phyloP scores from a whole-genome alignment of 2,329 filamentous ascomycete species.

The Alternaria arbusti region DNA sequence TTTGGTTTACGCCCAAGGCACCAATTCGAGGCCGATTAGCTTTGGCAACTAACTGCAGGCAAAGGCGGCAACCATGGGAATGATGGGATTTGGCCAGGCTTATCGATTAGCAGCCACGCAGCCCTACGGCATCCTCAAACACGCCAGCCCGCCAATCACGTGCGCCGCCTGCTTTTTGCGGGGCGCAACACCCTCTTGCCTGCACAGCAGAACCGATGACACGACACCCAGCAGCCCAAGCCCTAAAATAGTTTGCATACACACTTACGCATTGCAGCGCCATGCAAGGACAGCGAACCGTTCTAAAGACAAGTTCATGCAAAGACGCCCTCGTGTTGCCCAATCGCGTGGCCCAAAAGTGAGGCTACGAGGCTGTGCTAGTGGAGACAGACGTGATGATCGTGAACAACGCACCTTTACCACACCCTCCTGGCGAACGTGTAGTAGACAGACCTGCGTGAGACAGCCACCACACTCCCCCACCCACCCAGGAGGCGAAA shows the following conservation, averaged over 20 bases:
- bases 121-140: slow-evolving; percentile 1
- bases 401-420: slow-evolving; percentile 30
- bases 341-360: slow-evolving; percentile 9
- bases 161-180: slow-evolving; percentile 15
- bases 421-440: slow-evolving; percentile 18
- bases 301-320: slow-evolving; percentile 32
- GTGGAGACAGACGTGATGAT: neutral
- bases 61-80: neutral
- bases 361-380: slow-evolving; percentile 28
- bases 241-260: slow-evolving; percentile 14
- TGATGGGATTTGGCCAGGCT: neutral
- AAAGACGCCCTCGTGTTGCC: slow-evolving; percentile 10
- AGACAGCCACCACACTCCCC: neutral
- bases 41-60: neutral
- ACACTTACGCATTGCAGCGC: neutral
- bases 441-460: neutral
- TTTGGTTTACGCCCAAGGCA: neutral
- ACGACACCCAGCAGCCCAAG: slow-evolving; percentile 3
- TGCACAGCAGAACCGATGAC: slow-evolving; percentile 19
- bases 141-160: neutral
- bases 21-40: neutral
- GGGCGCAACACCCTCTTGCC: slow-evolving; percentile 14
- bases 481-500: neutral
- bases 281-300: slow-evolving; percentile 24
- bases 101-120: slow-evolving; percentile 1